Conservation (phyloP, 371 early-diverging fungal genomes). For the Mucor irregularis region DNA sequence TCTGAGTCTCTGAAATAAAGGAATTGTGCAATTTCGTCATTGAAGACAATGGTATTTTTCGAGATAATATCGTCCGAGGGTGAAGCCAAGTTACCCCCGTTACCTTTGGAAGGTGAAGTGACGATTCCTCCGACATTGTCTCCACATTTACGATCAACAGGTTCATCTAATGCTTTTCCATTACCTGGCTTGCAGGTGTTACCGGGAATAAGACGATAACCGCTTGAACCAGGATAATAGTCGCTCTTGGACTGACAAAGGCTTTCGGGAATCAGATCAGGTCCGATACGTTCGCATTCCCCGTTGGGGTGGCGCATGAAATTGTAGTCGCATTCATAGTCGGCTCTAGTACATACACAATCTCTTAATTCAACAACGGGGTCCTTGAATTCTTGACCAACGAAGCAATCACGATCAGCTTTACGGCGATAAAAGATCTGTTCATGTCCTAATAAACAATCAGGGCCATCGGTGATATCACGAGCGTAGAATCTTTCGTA, state of each 20-base stretch:
- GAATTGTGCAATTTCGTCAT: constrained; percentile 51
- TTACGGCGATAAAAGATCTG: constrained; percentile 77
- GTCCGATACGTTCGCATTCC: constrained; percentile 58
- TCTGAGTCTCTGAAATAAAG: constrained; percentile 60
- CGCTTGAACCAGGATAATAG: constrained; percentile 78
- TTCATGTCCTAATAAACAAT: constrained; percentile 89
- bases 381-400: constrained; percentile 68
- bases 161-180: constrained; percentile 59
- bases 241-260: constrained; percentile 62
- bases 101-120: background rate
- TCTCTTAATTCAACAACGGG: constrained; percentile 51
- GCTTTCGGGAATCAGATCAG: constrained; percentile 52
- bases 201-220: constrained; percentile 87
- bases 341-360: constrained; percentile 81
- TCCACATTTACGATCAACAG: constrained; percentile 64
- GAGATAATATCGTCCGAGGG: constrained; percentile 38
- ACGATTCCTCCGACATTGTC: constrained; percentile 30
- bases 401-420: constrained; percentile 74
- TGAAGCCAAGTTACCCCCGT: background rate
- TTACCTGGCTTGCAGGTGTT: constrained; percentile 65
- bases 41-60: constrained; percentile 39
- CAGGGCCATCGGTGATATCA: constrained; percentile 58
- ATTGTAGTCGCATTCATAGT: constrained; percentile 93
- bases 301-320: constrained; percentile 61
- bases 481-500: constrained; percentile 81